phyloP scores from a whole-genome alignment of 768 basidiomycete genomes.

The Collybiopsis luxurians region DNA sequence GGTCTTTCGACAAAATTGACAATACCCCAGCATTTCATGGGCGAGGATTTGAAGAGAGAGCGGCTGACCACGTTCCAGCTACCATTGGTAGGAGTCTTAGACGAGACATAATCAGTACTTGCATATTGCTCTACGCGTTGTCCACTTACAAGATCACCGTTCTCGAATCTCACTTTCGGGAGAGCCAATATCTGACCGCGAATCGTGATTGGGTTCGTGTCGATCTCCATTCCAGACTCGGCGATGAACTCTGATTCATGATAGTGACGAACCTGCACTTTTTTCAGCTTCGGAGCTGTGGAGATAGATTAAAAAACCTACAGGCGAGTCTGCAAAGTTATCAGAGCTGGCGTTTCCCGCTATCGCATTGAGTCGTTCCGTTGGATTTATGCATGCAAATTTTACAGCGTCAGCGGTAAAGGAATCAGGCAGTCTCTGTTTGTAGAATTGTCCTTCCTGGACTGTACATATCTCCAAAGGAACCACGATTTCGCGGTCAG shows the following conservation, averaged over 20 bases:
- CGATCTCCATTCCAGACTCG: constrained; percentile 39
- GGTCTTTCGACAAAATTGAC: constrained; percentile 9
- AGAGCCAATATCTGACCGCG: constrained; percentile 19
- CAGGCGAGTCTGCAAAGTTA: constrained; percentile 19
- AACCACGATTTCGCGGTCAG: constrained; percentile 30
- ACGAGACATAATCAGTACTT: constrained; percentile 9
- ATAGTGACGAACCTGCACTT: constrained; percentile 12
- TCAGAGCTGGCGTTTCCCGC: constrained; percentile 28
- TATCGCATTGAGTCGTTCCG: constrained; percentile 27
- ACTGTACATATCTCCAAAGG: constrained; percentile 50
- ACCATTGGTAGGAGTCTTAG: constrained; percentile 22
- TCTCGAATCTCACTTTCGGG: not conserved
- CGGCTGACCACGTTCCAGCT: constrained; percentile 25
- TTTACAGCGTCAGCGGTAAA: constrained; percentile 36
- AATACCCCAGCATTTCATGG: constrained; percentile 19
- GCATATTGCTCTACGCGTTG: not conserved
- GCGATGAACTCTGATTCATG: constrained; percentile 26
- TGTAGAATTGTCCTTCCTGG: constrained; percentile 47
- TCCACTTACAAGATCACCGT: not conserved
- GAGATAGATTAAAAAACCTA: not conserved
- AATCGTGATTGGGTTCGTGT: constrained; percentile 20
- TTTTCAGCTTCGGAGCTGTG: not conserved
- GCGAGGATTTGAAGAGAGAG: constrained; percentile 13
- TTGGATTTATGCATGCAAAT: constrained; percentile 48
- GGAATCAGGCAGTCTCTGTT: constrained; percentile 36